These are phyloP conservation scores for Magnaporthales sp. DNA, from an alignment of 2,329 filamentous ascomycete genomes.

Conservation along the genomic window DNA sequence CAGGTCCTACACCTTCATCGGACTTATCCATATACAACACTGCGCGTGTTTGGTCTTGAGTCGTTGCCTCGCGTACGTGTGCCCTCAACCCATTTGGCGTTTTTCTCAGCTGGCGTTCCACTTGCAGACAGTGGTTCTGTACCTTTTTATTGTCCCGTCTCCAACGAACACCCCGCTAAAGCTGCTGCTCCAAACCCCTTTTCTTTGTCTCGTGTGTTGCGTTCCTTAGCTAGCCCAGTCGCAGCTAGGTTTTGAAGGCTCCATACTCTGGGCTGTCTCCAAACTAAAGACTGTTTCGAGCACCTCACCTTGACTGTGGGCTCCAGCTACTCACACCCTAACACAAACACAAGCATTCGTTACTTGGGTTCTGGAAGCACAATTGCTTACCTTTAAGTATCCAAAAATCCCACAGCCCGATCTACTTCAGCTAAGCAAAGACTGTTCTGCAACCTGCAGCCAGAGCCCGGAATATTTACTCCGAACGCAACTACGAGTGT, in stretches of 20 bases:
- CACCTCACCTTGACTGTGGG: background rate
- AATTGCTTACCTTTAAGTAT: background rate
- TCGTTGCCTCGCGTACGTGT: background rate
- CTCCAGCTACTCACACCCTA: background rate
- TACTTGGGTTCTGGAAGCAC: background rate
- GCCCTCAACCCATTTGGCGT: background rate
- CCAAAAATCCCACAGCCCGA: background rate
- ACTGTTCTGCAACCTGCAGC: background rate
- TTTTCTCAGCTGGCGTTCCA: background rate
- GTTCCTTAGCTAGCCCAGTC: background rate
- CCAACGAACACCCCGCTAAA: background rate
- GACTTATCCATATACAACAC: background rate
- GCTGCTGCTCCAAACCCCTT: background rate
- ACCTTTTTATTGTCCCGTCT: background rate
- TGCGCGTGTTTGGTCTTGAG: background rate
- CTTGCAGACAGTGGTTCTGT: background rate
- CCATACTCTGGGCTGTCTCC: no score
- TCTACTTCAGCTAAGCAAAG: background rate
- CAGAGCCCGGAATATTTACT: background rate
- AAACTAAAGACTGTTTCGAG: background rate
- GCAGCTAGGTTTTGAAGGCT: background rate
- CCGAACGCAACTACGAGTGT: background rate
- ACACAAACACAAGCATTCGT: background rate
- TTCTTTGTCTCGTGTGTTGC: background rate
- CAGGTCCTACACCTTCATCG: background rate